A percentile compares a stretch with the other conserved stretches of the same genome.
Conservation (phyloP, 1,139 yeast genomes). For the Taphrina populina region DNA sequence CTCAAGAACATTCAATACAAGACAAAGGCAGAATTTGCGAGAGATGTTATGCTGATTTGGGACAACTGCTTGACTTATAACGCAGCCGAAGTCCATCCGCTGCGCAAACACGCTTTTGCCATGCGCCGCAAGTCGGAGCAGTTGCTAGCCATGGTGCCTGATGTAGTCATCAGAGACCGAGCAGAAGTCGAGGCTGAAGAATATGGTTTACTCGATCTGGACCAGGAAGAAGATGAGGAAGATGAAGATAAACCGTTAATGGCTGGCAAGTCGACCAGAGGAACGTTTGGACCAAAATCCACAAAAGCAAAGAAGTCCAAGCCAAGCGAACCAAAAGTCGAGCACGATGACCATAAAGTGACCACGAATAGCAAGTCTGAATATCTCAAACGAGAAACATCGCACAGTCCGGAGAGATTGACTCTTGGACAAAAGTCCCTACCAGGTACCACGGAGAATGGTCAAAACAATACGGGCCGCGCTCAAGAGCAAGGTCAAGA, state of each 20-base stretch:
- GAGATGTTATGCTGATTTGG: slow-evolving; percentile 93
- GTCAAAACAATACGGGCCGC: neutral
- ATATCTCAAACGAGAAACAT: slow-evolving; percentile 2
- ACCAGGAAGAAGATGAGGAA: slow-evolving; percentile 22
- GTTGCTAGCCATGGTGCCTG: slow-evolving; percentile 81
- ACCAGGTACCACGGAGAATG: neutral
- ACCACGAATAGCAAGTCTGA: slow-evolving; percentile 2
- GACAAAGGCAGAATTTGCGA: slow-evolving; percentile 84
- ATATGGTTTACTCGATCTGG: slow-evolving; percentile 42
- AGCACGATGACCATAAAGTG: slow-evolving; percentile 5
- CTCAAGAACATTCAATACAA: slow-evolving; percentile 75
- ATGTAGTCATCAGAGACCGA: slow-evolving; percentile 73
- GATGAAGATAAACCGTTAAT: slow-evolving; percentile 6
- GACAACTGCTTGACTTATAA: slow-evolving; percentile 87
- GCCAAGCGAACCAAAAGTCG: neutral
- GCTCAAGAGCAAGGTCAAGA: slow-evolving; percentile 8
- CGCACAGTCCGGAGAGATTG: slow-evolving; percentile 12
- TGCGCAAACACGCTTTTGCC: slow-evolving; percentile 88
- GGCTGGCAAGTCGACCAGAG: slow-evolving; percentile 27
- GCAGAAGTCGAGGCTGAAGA: slow-evolving; percentile 85
- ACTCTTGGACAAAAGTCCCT: slow-evolving; percentile 20
- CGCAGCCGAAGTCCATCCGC: slow-evolving; percentile 90
- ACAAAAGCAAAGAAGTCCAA: slow-evolving; percentile 28
- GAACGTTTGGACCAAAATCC: slow-evolving; percentile 29
- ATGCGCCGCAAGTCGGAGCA: slow-evolving; percentile 87